These are phyloP conservation scores for Aleurites moluccanus DNA, from an alignment of 441 rosid genomes.

Conservation along the genomic window DNA sequence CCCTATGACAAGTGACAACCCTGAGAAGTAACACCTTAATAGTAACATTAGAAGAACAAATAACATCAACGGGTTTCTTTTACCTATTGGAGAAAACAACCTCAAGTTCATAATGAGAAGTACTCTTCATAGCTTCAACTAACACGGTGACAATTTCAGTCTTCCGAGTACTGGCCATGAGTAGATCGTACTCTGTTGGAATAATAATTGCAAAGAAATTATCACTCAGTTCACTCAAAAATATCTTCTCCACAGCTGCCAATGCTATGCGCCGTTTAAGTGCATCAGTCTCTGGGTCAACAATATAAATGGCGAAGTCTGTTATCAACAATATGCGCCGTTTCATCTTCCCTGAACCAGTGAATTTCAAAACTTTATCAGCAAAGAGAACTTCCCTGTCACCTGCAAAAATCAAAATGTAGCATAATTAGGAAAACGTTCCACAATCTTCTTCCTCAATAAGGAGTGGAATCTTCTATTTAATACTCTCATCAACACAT, in stretches of 20 bases:
- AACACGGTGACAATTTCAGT: conserved; percentile 81
- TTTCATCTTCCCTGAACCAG: conserved; percentile 86
- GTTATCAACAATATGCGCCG: conserved; percentile 70
- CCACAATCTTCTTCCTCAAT: background rate
- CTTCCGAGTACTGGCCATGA: conserved; percentile 92
- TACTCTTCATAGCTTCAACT: conserved; percentile 70
- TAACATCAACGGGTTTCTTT: background rate
- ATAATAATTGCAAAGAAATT: conserved; percentile 83
- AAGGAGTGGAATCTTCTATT: background rate
- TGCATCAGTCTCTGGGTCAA: conserved; percentile 75
- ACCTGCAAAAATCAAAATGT: conserved; percentile 39
- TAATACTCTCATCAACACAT: too few relatives aligned
- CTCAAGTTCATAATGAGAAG: conserved; percentile 77
- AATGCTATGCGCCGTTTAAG: conserved; percentile 78
- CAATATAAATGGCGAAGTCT: conserved; percentile 77
- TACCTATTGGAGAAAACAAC: conserved; percentile 81
- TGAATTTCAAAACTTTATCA: conserved; percentile 88
- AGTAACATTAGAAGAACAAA: background rate
- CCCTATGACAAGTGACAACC: background rate
- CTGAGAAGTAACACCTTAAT: background rate
- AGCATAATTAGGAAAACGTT: background rate
- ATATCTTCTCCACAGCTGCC: conserved; percentile 78
- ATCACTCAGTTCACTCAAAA: conserved; percentile 81
- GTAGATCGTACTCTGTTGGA: conserved; percentile 90
- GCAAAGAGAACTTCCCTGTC: conserved; percentile 74